Conservation (phyloP, 306 rosid species). For the Sphenostylis stenocarpa region DNA sequence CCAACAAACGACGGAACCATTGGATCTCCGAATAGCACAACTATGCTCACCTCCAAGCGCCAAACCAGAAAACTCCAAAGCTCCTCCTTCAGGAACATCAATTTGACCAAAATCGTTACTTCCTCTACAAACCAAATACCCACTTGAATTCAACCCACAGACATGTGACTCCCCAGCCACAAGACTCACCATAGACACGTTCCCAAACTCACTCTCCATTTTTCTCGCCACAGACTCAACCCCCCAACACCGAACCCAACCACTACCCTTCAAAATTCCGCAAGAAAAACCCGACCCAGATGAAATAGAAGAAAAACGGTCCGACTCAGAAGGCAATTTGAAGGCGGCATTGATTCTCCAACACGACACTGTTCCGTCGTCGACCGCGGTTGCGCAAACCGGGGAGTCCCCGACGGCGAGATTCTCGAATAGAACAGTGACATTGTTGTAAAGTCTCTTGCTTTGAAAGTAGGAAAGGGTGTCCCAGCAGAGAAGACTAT, state of each 20-base stretch:
- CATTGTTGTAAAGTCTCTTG: constrained; percentile 53
- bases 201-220: constrained; percentile 51
- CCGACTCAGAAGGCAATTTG: constrained; percentile 35
- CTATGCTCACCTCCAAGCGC: constrained; percentile 75
- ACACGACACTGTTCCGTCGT: constrained; percentile 51
- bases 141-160: constrained; percentile 67
- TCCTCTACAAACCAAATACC: constrained; percentile 67
- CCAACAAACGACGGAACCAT: constrained; percentile 82
- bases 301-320: constrained; percentile 56
- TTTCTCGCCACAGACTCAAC: constrained; percentile 4
- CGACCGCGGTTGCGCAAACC: constrained; percentile 64
- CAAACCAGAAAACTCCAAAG: constrained; percentile 50
- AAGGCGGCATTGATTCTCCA: constrained; percentile 49
- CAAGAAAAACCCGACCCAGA: constrained; percentile 90
- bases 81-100: constrained; percentile 48
- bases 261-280: constrained; percentile 46
- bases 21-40: constrained; percentile 60
- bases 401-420: constrained; percentile 71
- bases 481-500: constrained; percentile 80
- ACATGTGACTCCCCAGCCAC: constrained; percentile 75
- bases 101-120: constrained; percentile 65
- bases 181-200: constrained; percentile 55
- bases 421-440: constrained; percentile 50
- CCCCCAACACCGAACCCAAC: constrained; percentile 73
- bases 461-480: constrained; percentile 23